Evolutionary conservation across 495 filamentous ascomycete genomes (phyloP), one percentile per base, ranked within the genome.

Genomic region (Neurospora terricola): DNA sequence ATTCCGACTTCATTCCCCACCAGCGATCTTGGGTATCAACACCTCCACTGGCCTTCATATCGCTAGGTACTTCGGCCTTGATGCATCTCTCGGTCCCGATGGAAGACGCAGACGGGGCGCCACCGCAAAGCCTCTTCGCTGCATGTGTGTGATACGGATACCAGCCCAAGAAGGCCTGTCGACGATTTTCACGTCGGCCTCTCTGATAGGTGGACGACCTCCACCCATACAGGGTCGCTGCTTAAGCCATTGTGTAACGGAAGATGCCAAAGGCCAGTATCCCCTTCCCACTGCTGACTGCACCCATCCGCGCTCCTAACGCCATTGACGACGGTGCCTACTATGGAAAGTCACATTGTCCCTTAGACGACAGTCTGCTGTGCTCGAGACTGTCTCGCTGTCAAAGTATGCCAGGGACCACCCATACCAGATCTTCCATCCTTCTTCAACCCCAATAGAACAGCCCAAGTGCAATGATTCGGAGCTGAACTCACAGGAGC

Each of bases 71-170:
- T 23, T 73, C 72, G 72, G 72, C 27, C 40, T 30, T 21, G 38
- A 73, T 59, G 69, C 68, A 62, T n/a, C 68, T 30, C 43, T 73
- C 72, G 72, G 72, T 73, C 72, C 72, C 72, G 72, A 73, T 69
- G 38, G 54, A 16, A 34, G 27, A 62, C 21, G 54, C 54, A 62
- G 54, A 34, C 54, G 54, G 54, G 54, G 12, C 54, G 54, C 54
- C 54, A 62, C 54, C 54, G 54, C 27, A 34, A 62, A 34, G 54
- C 54, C 27, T 62, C 54, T 34, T 30, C 12, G 27, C 27, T 34
- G 54, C 54, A 62, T 62, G 54, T 62, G 27, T 14, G 54, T 34
- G 54, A 18, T 62, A 62, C 54, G 54, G 54, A 62, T 62, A 62
- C 54, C 54, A 62, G 27, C 23, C 54, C 27, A 27, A 16, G 27